Base-by-base conservation (phyloP, 306 rosid species). In the Fagus sylvatica region DNA sequence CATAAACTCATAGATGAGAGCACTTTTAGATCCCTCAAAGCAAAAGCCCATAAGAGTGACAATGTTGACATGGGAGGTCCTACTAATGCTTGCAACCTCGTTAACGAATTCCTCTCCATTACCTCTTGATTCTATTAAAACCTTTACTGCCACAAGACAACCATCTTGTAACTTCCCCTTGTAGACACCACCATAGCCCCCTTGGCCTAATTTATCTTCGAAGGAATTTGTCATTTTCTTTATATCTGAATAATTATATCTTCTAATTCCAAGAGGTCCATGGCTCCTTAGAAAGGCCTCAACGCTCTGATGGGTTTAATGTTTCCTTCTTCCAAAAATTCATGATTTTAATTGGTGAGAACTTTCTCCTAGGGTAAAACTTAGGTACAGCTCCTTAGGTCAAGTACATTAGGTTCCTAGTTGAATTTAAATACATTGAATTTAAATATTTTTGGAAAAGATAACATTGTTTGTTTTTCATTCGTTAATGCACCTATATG, bases 131-230 rank as follows among this genome's bases (percentile, higher is more conserved):
- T 30, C 34, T 9, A 28, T 59, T 37, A 59, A 30, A 59, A 59
- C 65, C 16, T 59, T 59, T 6, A 86, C 76, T 0, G 90, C 90
- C 30, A 86, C 87, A 74, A 83, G 80, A 0, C 84, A 67, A 46
- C 84, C 82, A 74, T 86, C 85, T 10, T 41, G 68, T 57, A 86
- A 86, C 53, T 86, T 80, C 7, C 89, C 86, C 16, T 59, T 59
- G 6, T 59, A 59, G 34, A 59, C 65, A 16, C 7, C 2, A 59
- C 17, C 65, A 59, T 28, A 59, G 16, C 65, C 65, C 6, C 65
- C 39, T 59, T 59, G 6, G 39, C 65, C 37, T 59, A 59, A 59
- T 59, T 59, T 59, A 10, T 59, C 16, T 9, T 4, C 28, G 11
- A 59, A 10, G 37, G 32, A 59, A 6, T 59, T 28, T 16, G 65